Conservation (phyloP, 176 grass and related monocot species). For the Hsuehochloa calcarea region DNA sequence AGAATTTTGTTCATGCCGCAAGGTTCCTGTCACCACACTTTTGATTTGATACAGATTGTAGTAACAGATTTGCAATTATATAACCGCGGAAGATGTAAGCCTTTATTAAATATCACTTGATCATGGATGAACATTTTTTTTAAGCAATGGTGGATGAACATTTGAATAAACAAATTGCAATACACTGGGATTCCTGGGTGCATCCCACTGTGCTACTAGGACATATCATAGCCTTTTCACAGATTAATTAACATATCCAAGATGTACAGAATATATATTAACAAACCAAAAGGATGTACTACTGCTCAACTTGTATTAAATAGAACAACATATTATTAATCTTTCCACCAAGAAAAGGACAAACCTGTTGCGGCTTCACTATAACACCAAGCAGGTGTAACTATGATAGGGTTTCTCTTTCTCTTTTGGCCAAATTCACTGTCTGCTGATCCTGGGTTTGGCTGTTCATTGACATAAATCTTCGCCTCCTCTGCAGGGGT, state of each 20-base stretch:
- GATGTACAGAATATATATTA: neutral
- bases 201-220: conserved; percentile 16
- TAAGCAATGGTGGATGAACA: neutral
- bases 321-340: conserved; percentile 27
- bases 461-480: conserved; percentile 53
- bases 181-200: neutral
- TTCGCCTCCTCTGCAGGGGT: conserved; percentile 41
- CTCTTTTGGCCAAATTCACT: conserved; percentile 66
- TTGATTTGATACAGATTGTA: conserved; percentile 28
- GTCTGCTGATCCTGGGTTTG: conserved; percentile 35
- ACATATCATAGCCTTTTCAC: conserved; percentile 14
- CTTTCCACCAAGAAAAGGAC: conserved; percentile 26
- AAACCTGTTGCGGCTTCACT: conserved; percentile 75
- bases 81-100: neutral
- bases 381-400: conserved; percentile 94
- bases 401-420: conserved; percentile 86
- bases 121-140: neutral
- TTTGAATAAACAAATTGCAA: neutral
- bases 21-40: conserved; percentile 41
- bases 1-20: conserved; percentile 46
- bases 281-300: neutral
- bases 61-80: conserved; percentile 21
- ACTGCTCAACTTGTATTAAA: conserved; percentile 7
- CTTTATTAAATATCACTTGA: neutral
- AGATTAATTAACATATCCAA: neutral